Conservation (phyloP, 805 yeast genomes). For the Lachancea meyersii region DNA sequence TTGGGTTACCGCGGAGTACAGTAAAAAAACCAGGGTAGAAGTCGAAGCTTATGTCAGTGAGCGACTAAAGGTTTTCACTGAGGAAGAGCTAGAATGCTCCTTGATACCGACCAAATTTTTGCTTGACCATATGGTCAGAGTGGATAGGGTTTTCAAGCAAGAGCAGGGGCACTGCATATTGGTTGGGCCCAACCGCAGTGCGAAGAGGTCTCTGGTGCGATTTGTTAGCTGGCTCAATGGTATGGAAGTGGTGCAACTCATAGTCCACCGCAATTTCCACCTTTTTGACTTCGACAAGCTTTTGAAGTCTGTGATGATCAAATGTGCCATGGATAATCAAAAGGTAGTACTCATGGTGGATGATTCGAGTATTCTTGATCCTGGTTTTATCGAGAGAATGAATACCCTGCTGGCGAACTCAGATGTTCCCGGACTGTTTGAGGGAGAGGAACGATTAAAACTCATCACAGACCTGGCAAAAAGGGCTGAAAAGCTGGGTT, state of each 20-base stretch:
- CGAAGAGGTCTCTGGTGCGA: constrained; percentile 66
- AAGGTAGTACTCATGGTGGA: constrained; percentile 68
- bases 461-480: constrained; percentile 52
- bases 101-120: constrained; percentile 63
- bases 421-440: constrained; percentile 84
- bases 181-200: constrained; percentile 78
- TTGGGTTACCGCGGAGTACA: constrained; percentile 66
- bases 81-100: constrained; percentile 62
- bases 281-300: constrained; percentile 62
- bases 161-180: constrained; percentile 87
- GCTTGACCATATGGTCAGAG: constrained; percentile 66
- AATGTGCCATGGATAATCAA: constrained; percentile 51
- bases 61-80: constrained; percentile 63
- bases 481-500: constrained; percentile 53
- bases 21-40: constrained; percentile 44
- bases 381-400: constrained; percentile 84
- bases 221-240: constrained; percentile 95
- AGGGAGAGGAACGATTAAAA: constrained; percentile 55
- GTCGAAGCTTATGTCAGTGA: constrained; percentile 53
- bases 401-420: constrained; percentile 90
- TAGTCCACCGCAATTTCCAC: constrained; percentile 47
- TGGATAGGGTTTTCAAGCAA: constrained; percentile 76
- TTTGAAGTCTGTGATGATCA: constrained; percentile 46
- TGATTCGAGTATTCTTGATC: constrained; percentile 68
- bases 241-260: constrained; percentile 50